These are phyloP conservation scores for Phytopythium delawarense DNA, from an alignment of 352 stramenopile genomes.

Conservation along the genomic window DNA sequence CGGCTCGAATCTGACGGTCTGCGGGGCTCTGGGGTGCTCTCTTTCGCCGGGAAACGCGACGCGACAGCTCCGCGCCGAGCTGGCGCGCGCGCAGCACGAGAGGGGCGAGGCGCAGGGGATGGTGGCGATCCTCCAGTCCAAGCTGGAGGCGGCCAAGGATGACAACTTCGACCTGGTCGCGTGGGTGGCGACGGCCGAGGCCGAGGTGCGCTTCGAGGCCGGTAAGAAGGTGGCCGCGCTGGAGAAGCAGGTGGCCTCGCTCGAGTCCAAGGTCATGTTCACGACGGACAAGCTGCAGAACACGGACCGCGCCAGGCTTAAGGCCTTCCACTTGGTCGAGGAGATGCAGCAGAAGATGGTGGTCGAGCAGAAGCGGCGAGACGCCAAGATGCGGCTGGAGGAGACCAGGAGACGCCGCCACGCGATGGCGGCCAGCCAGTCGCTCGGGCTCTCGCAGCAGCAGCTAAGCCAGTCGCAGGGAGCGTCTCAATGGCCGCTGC, in stretches of 20 bases:
- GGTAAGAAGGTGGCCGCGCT: conserved; percentile 38
- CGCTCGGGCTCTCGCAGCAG: conserved; percentile 19
- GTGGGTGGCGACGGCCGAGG: conserved; percentile 45
- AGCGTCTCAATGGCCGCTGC: conserved; percentile 6
- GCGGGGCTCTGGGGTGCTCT: not conserved
- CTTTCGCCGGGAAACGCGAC: not conserved
- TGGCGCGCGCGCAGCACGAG: conserved; percentile 43
- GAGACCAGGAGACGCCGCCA: conserved; percentile 65
- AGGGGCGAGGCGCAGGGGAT: conserved; percentile 51
- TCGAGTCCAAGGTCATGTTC: conserved; percentile 61
- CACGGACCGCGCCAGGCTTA: conserved; percentile 50
- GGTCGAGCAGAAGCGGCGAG: conserved; percentile 58
- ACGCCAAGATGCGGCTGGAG: conserved; percentile 62
- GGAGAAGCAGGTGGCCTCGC: conserved; percentile 33
- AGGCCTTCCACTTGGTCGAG: conserved; percentile 42
- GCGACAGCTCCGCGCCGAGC: conserved; percentile 19
- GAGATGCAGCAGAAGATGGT: conserved; percentile 53
- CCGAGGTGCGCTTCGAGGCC: conserved; percentile 40
- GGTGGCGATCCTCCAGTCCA: conserved; percentile 42
- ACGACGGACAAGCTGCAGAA: conserved; percentile 47
- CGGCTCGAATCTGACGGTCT: not conserved
- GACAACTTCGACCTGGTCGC: conserved; percentile 64
- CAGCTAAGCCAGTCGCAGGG: conserved; percentile 14
- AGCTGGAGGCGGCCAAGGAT: conserved; percentile 44
- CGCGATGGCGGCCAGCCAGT: conserved; percentile 53